Conservation (phyloP, 2,329 filamentous ascomycete genomes). For the Apiospora phragmitis region DNA sequence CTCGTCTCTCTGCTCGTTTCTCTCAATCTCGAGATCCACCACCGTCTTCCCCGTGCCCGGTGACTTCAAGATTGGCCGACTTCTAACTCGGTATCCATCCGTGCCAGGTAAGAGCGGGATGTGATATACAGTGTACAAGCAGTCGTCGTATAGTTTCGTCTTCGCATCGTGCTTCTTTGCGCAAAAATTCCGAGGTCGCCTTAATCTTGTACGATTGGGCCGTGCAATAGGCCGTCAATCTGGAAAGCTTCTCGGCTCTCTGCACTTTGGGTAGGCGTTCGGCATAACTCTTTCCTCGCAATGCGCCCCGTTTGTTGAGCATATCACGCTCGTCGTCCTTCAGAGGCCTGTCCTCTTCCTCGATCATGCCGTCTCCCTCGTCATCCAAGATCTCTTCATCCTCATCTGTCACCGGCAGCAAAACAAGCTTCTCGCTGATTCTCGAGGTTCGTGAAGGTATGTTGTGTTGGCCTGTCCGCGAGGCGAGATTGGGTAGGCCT, state of each 20-base stretch:
- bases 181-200: slow-evolving; percentile 83
- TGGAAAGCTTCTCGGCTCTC: slow-evolving; percentile 81
- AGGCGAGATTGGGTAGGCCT: slow-evolving; percentile 42
- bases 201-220: slow-evolving; percentile 91
- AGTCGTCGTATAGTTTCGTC: slow-evolving; percentile 97
- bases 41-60: slow-evolving; percentile 87
- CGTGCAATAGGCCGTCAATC: slow-evolving; percentile 94
- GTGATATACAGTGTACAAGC: slow-evolving; percentile 93
- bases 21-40: slow-evolving; percentile 92
- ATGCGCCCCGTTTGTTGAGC: slow-evolving; percentile 61
- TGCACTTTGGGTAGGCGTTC: slow-evolving; percentile 88
- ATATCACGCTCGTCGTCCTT: slow-evolving; percentile 68
- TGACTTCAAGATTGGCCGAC: slow-evolving; percentile 88
- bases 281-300: slow-evolving; percentile 83
- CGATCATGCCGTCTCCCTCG: slow-evolving; percentile 51
- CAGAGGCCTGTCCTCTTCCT: slow-evolving; percentile 63
- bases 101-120: slow-evolving; percentile 81
- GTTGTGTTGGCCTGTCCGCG: slow-evolving; percentile 53
- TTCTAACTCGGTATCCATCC: slow-evolving; percentile 85
- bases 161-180: slow-evolving; percentile 85
- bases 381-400: slow-evolving; percentile 59
- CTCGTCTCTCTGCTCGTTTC: slow-evolving; percentile 85
- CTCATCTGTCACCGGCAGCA: slow-evolving; percentile 78
- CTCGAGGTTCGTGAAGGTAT: slow-evolving; percentile 88
- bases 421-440: slow-evolving; percentile 93